Base-by-base conservation (phyloP, 331 rosid genomes). In the Malus hybrid region DNA sequence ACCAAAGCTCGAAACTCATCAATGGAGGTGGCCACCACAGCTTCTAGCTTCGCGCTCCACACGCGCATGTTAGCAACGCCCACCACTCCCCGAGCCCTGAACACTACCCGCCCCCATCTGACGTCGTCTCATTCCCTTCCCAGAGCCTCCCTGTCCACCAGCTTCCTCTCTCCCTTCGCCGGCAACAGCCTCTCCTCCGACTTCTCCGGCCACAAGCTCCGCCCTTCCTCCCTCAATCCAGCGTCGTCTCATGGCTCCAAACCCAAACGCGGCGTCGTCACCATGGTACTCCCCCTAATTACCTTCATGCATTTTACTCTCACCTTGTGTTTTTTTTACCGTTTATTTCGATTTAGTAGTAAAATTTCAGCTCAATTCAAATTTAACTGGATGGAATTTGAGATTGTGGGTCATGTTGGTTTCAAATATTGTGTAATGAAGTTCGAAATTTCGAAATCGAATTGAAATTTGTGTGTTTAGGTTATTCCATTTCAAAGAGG, bases 401-500 rank as follows among this genome's bases (percentile, higher is more conserved):
- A 15, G 30, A 34, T 20, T 65, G 16, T 33, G 29, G 44, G 34
- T 57, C 1, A 63, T 29, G 2, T 63, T 5, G 15, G 2, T 20
- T 42, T 73, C 44, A 5, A 14, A 18, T 28, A 20, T 24, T 73
- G 34, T 12, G 29, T 73, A 33, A 39, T 71, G 39, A 76, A 68
- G 52, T 78, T 57, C 22, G 36, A 61, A 57, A 56, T 6, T 76
- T 66, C 22, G 36, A 61, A 28, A 24, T 10, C 6, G 10, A 60
- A 11, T 70, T 70, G 74, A 29, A 32, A n/a, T 39, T 53, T 61
- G 56, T 57, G 26, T 79, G 62, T 74, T 61, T 78, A 92, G 97
- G 99, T 94, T 76, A 92, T 92, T 87, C 99, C 99, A 56, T 94
- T 85, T 81, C 50, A 84, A 63, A 86, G 87, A 56, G 97, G 97